These are phyloP conservation scores for California macrophylla DNA, from an alignment of 441 rosid species.

Conservation along the genomic window DNA sequence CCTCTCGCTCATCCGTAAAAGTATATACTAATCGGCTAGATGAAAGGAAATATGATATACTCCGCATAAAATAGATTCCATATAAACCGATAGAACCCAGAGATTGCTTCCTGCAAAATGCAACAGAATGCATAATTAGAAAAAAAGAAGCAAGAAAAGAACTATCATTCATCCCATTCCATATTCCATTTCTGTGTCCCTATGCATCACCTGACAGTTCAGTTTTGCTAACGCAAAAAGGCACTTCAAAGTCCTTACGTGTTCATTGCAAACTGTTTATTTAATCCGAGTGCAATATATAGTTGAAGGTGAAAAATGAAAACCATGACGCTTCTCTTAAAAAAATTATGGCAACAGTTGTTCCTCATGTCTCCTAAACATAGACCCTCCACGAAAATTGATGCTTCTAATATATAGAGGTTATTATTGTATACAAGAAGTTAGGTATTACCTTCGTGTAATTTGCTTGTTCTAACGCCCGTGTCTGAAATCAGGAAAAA, in stretches of 20 bases:
- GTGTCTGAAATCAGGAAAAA: conserved; percentile 31
- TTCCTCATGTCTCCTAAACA: not conserved
- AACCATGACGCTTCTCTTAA: not conserved
- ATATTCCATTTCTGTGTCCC: too few relatives aligned
- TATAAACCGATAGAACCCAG: conserved; percentile 63
- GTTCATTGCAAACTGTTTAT: too few relatives aligned
- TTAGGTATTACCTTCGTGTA: conserved; percentile 56
- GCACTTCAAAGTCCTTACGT: too few relatives aligned
- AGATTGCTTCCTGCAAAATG: conserved; percentile 71
- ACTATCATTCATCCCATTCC: not conserved
- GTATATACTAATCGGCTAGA: conserved; percentile 25
- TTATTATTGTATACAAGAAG: not conserved
- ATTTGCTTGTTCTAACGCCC: conserved; percentile 65
- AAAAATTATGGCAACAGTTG: not conserved
- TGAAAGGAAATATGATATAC: conserved; percentile 71
- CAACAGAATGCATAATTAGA: conserved; percentile 13
- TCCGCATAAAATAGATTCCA: conserved; percentile 92
- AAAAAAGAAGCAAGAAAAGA: not conserved
- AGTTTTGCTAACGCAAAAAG: too few relatives aligned
- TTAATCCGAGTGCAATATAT: too few relatives aligned
- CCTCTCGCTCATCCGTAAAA: not conserved
- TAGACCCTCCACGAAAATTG: not conserved
- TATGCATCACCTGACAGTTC: too few relatives aligned
- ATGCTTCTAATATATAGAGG: not conserved
- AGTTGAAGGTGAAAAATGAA: not conserved